Evolutionary conservation across 192 early-diverging fungal species (phyloP).

Genomic region (Dispira simplex): DNA sequence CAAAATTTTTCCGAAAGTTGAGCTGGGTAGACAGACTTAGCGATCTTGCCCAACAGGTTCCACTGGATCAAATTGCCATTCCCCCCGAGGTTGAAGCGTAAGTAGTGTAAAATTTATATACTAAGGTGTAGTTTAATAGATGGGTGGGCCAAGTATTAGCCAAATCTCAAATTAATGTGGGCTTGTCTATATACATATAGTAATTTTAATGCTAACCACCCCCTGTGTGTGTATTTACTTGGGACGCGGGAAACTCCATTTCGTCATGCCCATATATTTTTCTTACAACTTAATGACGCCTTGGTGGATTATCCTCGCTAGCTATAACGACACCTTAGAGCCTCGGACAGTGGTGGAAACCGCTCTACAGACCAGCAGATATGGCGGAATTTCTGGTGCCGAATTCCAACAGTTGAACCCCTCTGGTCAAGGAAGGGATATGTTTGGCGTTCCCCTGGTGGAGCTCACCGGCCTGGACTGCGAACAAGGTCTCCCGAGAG

Average conservation of each 20-base stretch:
- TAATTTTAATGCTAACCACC: too few relatives aligned
- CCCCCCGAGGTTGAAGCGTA: conserved; percentile 51
- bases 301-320: not conserved
- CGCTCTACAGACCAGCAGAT: not conserved
- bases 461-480: conserved; percentile 57
- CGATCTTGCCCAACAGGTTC: conserved; percentile 45
- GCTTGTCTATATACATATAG: too few relatives aligned
- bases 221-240: too few relatives aligned
- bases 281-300: too few relatives aligned
- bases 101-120: conserved; percentile 12
- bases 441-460: conserved; percentile 68
- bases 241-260: too few relatives aligned
- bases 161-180: too few relatives aligned
- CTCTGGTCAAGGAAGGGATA: not conserved
- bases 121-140: too few relatives aligned
- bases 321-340: conserved; percentile 26
- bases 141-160: too few relatives aligned
- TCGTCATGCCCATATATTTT: too few relatives aligned
- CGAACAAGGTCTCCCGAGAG: conserved; percentile 57
- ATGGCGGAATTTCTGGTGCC: too few relatives aligned
- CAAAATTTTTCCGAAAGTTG: conserved; percentile 81
- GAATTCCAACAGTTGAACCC: too few relatives aligned
- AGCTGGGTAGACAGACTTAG: conserved; percentile 60
- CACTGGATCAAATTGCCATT: conserved; percentile 58
- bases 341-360: conserved; percentile 5